A percentile compares a stretch with the other conserved stretches of the same genome.
phyloP scores from a whole-genome alignment of 2,329 filamentous ascomycete species.

The Thermoascus crustaceus region DNA sequence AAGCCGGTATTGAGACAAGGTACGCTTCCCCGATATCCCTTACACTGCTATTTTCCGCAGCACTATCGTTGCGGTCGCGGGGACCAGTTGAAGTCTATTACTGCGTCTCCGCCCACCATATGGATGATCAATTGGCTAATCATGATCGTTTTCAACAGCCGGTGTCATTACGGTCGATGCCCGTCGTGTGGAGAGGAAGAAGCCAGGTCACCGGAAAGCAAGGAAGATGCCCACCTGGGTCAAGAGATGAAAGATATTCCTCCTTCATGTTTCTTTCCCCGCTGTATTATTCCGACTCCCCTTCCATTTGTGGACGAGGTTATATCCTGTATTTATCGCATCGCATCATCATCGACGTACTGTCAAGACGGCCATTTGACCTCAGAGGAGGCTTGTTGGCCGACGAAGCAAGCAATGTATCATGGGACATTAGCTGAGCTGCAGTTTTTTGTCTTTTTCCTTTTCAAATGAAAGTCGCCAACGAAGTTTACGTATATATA shows the following conservation, averaged over 20 bases:
- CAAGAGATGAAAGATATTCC: slow-evolving; percentile 53
- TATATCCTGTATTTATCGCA: slow-evolving; percentile 13
- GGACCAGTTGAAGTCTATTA: neutral
- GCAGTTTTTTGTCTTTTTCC: neutral
- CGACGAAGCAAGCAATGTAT: neutral
- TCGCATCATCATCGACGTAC: slow-evolving; percentile 2
- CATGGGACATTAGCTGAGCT: neutral
- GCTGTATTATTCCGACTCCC: slow-evolving; percentile 15
- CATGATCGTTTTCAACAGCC: slow-evolving; percentile 47
- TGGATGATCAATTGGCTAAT: slow-evolving; percentile 11
- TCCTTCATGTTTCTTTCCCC: slow-evolving; percentile 3
- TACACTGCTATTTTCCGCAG: slow-evolving; percentile 1
- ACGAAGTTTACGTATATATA: no score
- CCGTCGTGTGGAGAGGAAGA: slow-evolving; percentile 94
- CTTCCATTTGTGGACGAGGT: slow-evolving; percentile 11
- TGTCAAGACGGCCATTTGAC: slow-evolving; percentile 4
- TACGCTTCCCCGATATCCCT: slow-evolving; percentile 49
- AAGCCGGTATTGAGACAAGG: slow-evolving; percentile 83
- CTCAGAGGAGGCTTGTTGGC: neutral
- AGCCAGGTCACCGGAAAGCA: slow-evolving; percentile 89
- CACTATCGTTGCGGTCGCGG: neutral
- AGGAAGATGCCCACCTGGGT: slow-evolving; percentile 98
- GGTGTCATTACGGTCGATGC: slow-evolving; percentile 87
- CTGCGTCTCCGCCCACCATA: neutral
- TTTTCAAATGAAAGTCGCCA: no score